A percentile compares a stretch with the other conserved stretches of the same genome.
Conservation (phyloP, 1,139 yeast species). For the Geotrichum reessii region DNA sequence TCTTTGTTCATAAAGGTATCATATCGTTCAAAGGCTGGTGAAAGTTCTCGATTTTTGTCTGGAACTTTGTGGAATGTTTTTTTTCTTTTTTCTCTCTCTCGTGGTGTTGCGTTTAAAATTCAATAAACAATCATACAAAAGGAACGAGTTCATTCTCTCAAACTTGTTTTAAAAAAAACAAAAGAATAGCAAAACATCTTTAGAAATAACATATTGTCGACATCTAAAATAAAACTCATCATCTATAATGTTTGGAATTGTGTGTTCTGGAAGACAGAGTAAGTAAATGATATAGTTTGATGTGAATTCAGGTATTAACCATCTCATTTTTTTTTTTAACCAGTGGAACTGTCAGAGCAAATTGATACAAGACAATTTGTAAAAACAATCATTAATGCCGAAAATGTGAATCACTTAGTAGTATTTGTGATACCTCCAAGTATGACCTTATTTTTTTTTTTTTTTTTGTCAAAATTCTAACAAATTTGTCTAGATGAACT, state of each 20-base stretch:
- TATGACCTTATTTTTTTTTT: constrained; percentile 18
- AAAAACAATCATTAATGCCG: constrained; percentile 55
- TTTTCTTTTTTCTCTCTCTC: background rate
- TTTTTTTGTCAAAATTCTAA: background rate
- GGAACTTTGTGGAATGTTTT: background rate
- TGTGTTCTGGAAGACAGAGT: constrained; percentile 42
- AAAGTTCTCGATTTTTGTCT: background rate
- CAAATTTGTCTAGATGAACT: constrained; percentile 34
- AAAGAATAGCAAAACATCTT: background rate
- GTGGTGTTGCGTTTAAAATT: background rate
- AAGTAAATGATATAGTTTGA: no score
- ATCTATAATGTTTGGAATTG: constrained; percentile 41
- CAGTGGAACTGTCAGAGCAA: constrained; percentile 37
- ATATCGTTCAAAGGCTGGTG: background rate
- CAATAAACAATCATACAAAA: background rate
- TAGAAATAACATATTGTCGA: background rate
- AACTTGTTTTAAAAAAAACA: background rate
- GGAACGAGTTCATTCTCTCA: background rate
- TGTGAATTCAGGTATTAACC: constrained; percentile 29
- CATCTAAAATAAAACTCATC: background rate
- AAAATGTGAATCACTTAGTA: constrained; percentile 64
- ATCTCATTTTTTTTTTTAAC: constrained; percentile 31
- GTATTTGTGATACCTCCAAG: constrained; percentile 70
- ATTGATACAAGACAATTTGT: constrained; percentile 61
- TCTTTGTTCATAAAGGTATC: background rate